Evolutionary conservation across 768 basidiomycete genomes (phyloP).

Genomic region (Trametes meyenii): DNA sequence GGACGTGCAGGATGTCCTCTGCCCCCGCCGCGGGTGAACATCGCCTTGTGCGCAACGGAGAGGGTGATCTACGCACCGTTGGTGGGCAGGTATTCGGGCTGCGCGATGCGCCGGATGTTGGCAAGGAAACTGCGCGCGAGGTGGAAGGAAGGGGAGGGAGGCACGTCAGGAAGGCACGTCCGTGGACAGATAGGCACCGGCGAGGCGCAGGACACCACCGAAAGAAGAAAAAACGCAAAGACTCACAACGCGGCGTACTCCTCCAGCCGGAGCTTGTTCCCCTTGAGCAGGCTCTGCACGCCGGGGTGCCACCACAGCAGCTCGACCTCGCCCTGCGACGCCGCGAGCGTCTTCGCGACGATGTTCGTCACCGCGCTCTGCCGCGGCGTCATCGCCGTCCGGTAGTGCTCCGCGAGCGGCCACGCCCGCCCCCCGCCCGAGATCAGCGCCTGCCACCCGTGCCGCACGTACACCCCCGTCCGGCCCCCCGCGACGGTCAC

Average conservation of each 20-base stretch:
- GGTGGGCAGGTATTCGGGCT: conserved; percentile 70
- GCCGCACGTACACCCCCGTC: conserved; percentile 65
- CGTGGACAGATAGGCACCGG: not conserved
- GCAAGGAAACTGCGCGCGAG: conserved; percentile 64
- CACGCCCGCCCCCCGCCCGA: conserved; percentile 44
- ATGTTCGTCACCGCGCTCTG: conserved; percentile 50
- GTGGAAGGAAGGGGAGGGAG: conserved; percentile 4
- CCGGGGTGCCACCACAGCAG: conserved; percentile 73
- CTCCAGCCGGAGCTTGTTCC: conserved; percentile 65
- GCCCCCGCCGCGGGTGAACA: conserved; percentile 12
- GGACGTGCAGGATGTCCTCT: conserved; percentile 81
- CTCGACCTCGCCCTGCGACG: conserved; percentile 53
- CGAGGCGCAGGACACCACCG: too few relatives aligned
- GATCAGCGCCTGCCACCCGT: conserved; percentile 71
- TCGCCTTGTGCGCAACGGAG: conserved; percentile 3
- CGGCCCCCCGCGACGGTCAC: conserved; percentile 62
- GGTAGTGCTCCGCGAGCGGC: conserved; percentile 40
- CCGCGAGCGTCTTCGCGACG: conserved; percentile 57
- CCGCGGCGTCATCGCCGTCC: conserved; percentile 32
- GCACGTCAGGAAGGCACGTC: not conserved
- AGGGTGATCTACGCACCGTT: conserved; percentile 48
- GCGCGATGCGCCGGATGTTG: conserved; percentile 63
- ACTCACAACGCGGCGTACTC: conserved; percentile 78
- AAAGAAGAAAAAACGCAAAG: too few relatives aligned
- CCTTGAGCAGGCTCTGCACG: conserved; percentile 57